Percentiles rank a stretch among this genome's conserved stretches.
Conservation (phyloP, 768 basidiomycete genomes). For the Gymnopilus junonius region DNA sequence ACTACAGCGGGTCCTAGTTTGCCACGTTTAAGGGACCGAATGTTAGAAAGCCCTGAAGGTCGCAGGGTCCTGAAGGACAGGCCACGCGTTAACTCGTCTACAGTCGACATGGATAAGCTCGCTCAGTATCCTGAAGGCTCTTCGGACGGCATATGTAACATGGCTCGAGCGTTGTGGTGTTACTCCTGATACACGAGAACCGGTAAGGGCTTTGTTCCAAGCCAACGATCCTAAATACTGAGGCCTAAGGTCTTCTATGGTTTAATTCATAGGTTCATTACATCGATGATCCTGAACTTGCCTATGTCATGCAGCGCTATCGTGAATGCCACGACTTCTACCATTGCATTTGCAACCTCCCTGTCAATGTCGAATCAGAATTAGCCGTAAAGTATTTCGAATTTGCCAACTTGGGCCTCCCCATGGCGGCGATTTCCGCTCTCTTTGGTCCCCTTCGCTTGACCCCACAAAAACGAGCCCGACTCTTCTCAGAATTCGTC, state of each 20-base stretch:
- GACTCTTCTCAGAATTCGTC: conserved; percentile 80
- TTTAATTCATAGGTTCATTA: conserved; percentile 76
- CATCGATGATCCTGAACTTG: conserved; percentile 92
- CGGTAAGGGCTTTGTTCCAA: conserved; percentile 49
- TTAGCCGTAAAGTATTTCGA: conserved; percentile 95
- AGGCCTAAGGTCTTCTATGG: not conserved
- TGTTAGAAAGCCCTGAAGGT: conserved; percentile 84
- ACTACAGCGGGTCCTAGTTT: conserved; percentile 85
- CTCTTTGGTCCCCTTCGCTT: conserved; percentile 81
- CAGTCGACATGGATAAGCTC: conserved; percentile 73
- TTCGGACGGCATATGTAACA: conserved; percentile 84
- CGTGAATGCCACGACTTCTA: conserved; percentile 98
- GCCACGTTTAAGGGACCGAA: conserved; percentile 72
- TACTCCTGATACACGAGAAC: conserved; percentile 92
- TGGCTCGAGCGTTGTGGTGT: conserved; percentile 91
- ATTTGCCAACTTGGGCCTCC: conserved; percentile 88
- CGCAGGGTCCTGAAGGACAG: conserved; percentile 81
- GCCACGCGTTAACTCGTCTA: conserved; percentile 78
- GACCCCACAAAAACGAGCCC: conserved; percentile 51
- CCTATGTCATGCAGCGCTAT: conserved; percentile 98
- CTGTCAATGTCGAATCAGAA: conserved; percentile 89
- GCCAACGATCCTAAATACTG: not conserved
- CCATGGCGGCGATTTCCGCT: conserved; percentile 84
- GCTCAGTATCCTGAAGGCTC: conserved; percentile 75
- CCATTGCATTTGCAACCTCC: conserved; percentile 88